Evolutionary conservation across 805 yeast species (phyloP), one percentile per base, ranked within the genome.

Genomic region (Lachancea meyersii): DNA sequence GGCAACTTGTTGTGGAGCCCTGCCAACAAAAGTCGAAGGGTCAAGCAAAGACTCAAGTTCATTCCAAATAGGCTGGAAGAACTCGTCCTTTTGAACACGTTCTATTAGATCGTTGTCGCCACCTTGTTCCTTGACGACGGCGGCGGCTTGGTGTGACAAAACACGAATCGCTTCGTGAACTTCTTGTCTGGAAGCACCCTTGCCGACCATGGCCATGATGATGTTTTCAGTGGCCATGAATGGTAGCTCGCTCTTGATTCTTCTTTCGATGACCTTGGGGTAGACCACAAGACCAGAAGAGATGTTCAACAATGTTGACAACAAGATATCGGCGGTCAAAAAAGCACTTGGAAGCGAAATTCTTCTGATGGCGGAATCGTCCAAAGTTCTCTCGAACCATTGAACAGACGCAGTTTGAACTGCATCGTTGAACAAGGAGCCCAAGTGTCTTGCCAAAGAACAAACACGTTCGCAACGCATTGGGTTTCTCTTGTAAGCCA

Each of bases 401-500:
- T 93, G 98, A 40, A 93, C 97, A 27, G 96, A 83, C 6, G 97
- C 94, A 38, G 98, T 93, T 69, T 87, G 93, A 55, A 91, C 85
- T 41, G 96, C 94, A 67, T 93, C 97, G 61, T 75, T 87, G 70
- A 83, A 85, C 54, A 88, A 72, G 14, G 95, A 83, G 51, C 96
- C 95, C 68, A 93, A 68, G 67, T 91, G 97, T 73, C 98, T 86
- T 17, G 97, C 80, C 53, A 93, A 76, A n/a, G 98, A 93, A 72
- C 98, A 93, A 47, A 93, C 97, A 68, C 98, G 81, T 73, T 93
- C 98, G 63, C 91, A 83, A 73, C 98, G 84, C 98, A 93, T 93
- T 68, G 98, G 98, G 72, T 93, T 93, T 72, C 98, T 83, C 79
- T 93, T 93, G 75, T 93, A 93, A 23, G 98, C 98, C 98, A 93